Base-by-base conservation (phyloP, 1,284 basidiomycete species). In the Leccinum colubrinum region DNA sequence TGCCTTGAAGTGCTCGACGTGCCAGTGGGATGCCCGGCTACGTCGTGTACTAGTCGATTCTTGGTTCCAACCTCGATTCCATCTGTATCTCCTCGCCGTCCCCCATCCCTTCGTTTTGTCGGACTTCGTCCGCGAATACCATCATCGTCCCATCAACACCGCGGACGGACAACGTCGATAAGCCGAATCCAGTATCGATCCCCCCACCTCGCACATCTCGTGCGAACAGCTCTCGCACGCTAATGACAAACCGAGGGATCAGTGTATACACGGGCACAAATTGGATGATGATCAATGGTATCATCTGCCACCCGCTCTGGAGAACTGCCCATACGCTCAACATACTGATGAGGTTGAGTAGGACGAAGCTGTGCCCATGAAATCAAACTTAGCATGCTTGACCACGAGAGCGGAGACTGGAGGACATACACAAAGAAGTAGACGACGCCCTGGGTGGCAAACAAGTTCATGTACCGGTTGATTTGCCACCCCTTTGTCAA, bases 1-100 rank as follows among this genome's bases (percentile, higher is more conserved):
- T 67, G 88, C 86, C 77, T 92, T 93, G 73, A 93, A 88, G 72
- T 93, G 87, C 66, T 94, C 90, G 55, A 95, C 87, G 66, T 94
- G 92, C 25, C 25, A 25, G 25, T 25, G 27, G 84, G 27, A 7
- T 0, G 27, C 27, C 27, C 1, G 27, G 27, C 91, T 93, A 64
- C n/a, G 51, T 51, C 20, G 17, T 20, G 58, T 63, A 27, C 27
- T 27, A 27, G 7, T 25, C 3, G 48, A 50, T 20, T 50, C 20
- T 9, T 17, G 41, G n/a, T 17, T 11, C 41, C 41, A 9, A 17
- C 17, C n/a, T 17, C 17, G 41, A 11, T 11, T 27, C 17, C 33
- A 27, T 53, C 12, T 2, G 6, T 25, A 57, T 39, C 17, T 51
- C 53, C 8, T 55, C 43, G 3, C 48, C 43, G 4, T 33, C 55